Percentiles rank a stretch among this genome's conserved stretches.
Evolutionary conservation across 148 eudicot genomes (phyloP).

Genomic region (Chenopodium formosanum): DNA sequence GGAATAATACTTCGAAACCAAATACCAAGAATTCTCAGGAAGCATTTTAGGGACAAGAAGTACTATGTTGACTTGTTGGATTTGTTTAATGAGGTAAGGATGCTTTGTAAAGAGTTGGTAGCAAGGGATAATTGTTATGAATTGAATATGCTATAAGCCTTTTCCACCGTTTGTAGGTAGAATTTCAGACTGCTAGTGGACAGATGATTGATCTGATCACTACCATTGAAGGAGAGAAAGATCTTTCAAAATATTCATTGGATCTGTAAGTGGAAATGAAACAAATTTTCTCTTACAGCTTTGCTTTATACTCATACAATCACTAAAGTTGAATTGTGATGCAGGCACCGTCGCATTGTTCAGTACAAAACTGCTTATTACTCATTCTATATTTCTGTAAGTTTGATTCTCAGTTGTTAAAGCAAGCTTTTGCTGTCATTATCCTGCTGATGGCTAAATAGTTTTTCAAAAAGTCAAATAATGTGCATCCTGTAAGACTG

Average conservation of each 20-base stretch:
- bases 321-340: slow-evolving; percentile 14
- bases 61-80: slow-evolving; percentile 89
- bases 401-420: slow-evolving; percentile 29
- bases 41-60: slow-evolving; percentile 72
- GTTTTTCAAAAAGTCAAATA: background rate
- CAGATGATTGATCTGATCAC: slow-evolving; percentile 98
- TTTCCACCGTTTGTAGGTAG: slow-evolving; percentile 48
- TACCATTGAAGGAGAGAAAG: slow-evolving; percentile 87
- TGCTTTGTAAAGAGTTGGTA: background rate
- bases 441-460: background rate
- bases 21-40: slow-evolving; percentile 81
- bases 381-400: slow-evolving; percentile 90
- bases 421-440: background rate
- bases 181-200: slow-evolving; percentile 91
- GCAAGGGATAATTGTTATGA: background rate
- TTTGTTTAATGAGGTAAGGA: slow-evolving; percentile 85
- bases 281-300: background rate
- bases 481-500: background rate
- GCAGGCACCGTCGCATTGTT: slow-evolving; percentile 94
- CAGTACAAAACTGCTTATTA: slow-evolving; percentile 95
- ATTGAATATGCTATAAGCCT: background rate
- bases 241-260: slow-evolving; percentile 79
- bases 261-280: slow-evolving; percentile 51
- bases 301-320: background rate
- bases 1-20: slow-evolving; percentile 88